Evolutionary conservation across 768 basidiomycete species (phyloP), one percentile per base, ranked within the genome.

Genomic region (Infundibulicybe gibba): DNA sequence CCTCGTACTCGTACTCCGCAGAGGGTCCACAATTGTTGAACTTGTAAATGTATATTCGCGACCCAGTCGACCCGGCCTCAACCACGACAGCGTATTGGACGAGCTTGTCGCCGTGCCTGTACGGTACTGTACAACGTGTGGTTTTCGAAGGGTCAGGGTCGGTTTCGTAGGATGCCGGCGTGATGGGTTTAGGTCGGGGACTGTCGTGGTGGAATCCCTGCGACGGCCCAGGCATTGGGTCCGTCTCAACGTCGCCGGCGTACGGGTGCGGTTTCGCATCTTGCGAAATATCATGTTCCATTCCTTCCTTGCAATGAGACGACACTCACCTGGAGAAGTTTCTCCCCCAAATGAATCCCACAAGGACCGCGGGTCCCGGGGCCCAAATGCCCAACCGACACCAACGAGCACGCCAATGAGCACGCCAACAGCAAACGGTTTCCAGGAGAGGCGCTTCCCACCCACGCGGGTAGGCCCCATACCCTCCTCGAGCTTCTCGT

Each of bases 1-100:
- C 87, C 61, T 99, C 97, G 71, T 94, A 94, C 62, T 98, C 95
- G 66, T 89, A 90, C 16, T 72, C 61, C 1, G 93, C 83, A 0
- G 87, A 80, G 0, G 84, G 63, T 0, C 74, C 72, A 70, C 93
- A 94, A 71, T 93, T 85, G 76, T 95, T 77, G 81, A 98, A 97
- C 62, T 97, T 98, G 84, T 98, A 99, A 30, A 98, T 78, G 75
- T 99, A 97, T 59, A 98, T 94, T 14, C 97, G 82, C 0, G 94
- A 97, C 15, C 95, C 97, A 0, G 94, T 97, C 14, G 94, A 97
- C 17, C 97, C 97, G 1, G 97, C 95, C 64, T 99, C 97, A 68
- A 98, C 90, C 85, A 97, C 97, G 58, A 98, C 79, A 0, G 92
- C 94, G 64, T 90, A 99, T 62, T 93, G 91, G 11, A 95, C 86